These are phyloP conservation scores for Globisporangium cylindrosporum DNA, from an alignment of 352 stramenopile genomes.

Conservation along the genomic window DNA sequence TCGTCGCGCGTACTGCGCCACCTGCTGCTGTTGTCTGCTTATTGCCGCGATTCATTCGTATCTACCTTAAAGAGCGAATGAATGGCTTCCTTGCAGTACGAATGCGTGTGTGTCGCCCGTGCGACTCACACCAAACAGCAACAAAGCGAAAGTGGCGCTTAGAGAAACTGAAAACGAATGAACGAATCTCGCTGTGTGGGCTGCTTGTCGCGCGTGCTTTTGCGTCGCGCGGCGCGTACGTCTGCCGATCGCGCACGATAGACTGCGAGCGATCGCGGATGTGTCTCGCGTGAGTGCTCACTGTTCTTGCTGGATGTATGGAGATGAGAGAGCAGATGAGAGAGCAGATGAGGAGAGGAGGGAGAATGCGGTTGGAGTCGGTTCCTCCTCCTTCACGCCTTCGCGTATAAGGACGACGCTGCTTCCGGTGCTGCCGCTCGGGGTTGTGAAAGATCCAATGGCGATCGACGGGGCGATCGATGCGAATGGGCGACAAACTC, in stretches of 20 bases:
- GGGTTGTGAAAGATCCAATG: not conserved
- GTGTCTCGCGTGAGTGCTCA: not conserved
- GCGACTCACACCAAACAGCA: not conserved
- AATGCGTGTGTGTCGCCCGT: not conserved
- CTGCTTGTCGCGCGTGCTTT: not conserved
- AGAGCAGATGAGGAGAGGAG: not conserved
- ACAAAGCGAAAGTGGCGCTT: constrained; percentile 1
- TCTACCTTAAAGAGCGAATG: not conserved
- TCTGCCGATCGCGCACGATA: not conserved
- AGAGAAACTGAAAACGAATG: not conserved
- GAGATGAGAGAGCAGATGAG: not conserved
- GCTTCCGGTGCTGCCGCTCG: not conserved
- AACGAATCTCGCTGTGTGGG: not conserved
- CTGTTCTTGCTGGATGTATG: not conserved
- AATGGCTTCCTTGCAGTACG: not conserved
- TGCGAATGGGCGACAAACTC: not conserved
- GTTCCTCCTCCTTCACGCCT: not conserved
- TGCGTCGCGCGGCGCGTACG: not conserved
- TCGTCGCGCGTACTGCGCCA: not conserved
- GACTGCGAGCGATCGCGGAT: not conserved
- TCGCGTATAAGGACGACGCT: not conserved
- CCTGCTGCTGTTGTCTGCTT: not conserved
- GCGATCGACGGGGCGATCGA: not conserved
- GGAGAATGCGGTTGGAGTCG: not conserved
- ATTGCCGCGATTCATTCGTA: not conserved